Evolutionary conservation across 1,139 yeast genomes (phyloP).

Genomic region (Groenewaldozyma sp.): DNA sequence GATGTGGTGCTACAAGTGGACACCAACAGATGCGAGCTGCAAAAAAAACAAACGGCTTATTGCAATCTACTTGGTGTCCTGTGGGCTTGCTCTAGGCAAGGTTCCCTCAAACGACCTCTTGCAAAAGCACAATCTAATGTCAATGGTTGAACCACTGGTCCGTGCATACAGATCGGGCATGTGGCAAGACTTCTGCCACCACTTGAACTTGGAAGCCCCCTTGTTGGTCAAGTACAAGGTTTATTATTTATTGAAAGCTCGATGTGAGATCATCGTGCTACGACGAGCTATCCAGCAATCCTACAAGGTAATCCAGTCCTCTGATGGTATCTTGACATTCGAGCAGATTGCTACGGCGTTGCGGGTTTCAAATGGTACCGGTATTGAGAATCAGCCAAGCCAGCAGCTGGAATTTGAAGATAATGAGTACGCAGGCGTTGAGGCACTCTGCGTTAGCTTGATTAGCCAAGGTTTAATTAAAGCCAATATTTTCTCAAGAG

Average conservation of each 20-base stretch:
- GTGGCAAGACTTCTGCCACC: constrained; percentile 18
- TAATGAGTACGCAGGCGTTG: constrained; percentile 22
- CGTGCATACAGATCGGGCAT: constrained; percentile 22
- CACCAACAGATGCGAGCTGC: background rate
- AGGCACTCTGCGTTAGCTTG: constrained; percentile 28
- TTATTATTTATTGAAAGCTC: constrained; percentile 7
- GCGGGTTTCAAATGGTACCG: constrained; percentile 6
- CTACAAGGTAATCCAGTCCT: constrained; percentile 11
- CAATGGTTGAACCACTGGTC: constrained; percentile 25
- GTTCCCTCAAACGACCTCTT: constrained; percentile 25
- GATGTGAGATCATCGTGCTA: constrained; percentile 11
- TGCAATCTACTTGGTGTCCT: constrained; percentile 49
- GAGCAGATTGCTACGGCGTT: constrained; percentile 17
- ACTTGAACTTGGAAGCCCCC: constrained; percentile 15
- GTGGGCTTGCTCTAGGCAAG: constrained; percentile 30
- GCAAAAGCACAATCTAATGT: constrained; percentile 16
- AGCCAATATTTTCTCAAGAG: constrained; percentile 28
- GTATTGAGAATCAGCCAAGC: constrained; percentile 5
- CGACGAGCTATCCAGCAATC: constrained; percentile 20
- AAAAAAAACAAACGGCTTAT: constrained; percentile 32
- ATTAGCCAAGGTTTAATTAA: constrained; percentile 30
- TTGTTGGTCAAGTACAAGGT: constrained; percentile 4
- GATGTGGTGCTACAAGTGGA: constrained; percentile 1
- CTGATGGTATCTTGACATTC: constrained; percentile 8
- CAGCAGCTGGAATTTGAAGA: constrained; percentile 2